phyloP scores from a whole-genome alignment of 805 yeast genomes.

The Cyberlindnera japonica region DNA sequence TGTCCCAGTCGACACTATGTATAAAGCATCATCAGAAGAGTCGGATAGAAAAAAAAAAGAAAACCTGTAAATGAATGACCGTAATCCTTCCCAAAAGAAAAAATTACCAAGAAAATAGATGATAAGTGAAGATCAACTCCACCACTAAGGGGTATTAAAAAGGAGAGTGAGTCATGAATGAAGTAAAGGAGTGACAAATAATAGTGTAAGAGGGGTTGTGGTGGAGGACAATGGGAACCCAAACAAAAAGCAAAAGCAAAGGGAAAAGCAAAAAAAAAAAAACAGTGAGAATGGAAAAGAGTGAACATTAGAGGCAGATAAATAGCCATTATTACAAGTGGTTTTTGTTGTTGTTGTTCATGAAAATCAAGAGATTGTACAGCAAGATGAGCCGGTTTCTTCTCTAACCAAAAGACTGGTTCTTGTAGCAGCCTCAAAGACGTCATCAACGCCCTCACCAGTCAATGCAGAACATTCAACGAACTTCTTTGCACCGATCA shows the following conservation, averaged over 20 bases:
- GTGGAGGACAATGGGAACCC: background rate
- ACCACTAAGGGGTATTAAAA: no score
- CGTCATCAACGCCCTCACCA: constrained; percentile 93
- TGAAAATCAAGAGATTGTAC: constrained; percentile 30
- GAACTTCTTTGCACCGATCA: constrained; percentile 79
- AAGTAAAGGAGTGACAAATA: background rate
- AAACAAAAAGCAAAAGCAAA: background rate
- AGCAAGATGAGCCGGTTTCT: constrained; percentile 36
- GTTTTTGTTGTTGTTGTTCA: no score
- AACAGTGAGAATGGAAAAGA: background rate
- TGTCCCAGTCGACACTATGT: background rate
- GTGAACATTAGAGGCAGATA: background rate
- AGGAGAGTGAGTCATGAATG: background rate
- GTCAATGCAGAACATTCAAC: constrained; percentile 88
- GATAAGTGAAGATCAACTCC: background rate
- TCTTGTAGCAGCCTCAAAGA: constrained; percentile 87
- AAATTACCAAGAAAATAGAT: background rate
- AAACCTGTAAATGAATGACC: constrained; percentile 13
- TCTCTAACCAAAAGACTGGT: constrained; percentile 62
- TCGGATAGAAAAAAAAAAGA: background rate
- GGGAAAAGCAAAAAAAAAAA: background rate
- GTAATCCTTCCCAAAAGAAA: constrained; percentile 32
- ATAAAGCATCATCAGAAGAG: background rate
- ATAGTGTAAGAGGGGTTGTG: background rate
- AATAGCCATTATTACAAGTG: no score